Evolutionary conservation across 2,329 filamentous ascomycete species (phyloP), one percentile per base, ranked within the genome.

Genomic region (Hypomyces rosellus): DNA sequence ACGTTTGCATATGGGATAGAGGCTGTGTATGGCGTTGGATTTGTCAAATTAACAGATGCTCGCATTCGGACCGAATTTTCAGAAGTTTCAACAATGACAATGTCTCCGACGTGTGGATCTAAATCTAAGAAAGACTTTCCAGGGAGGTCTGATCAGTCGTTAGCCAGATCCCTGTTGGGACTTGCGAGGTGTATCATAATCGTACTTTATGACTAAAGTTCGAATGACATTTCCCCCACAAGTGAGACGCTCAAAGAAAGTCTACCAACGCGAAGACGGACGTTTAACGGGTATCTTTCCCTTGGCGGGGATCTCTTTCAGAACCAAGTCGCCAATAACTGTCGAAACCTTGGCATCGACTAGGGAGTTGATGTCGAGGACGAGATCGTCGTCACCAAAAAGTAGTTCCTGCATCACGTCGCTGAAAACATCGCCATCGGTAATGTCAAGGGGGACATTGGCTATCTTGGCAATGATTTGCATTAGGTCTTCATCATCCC

Each of bases 211-310:
- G 36, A 51, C 40, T 33, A 48, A 48, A 45, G 47, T 52, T 52
- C 55, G 54, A 55, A 58, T 55, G 45, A 54, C 57, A 45, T 57
- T 53, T 54, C 57, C 61, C 55, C 61, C 58, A 57, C 57, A 50
- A 59, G 57, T 55, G 60, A 51, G 50, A 54, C 48, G 20, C 20
- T 37, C 30, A 44, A 55, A 51, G 52, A 52, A 54, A 57, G 52
- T 60, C 59, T 65, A 68, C 62, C 64, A 65, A 73, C 78, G 74
- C 70, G 75, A 76, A 70, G 76, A 89, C 91, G 83, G 85, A 96
- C 90, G 88, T 81, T 95, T 95, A 74, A 97, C 82, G 70, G 88
- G 88, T 64, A 99, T 84, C 63, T 85, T 81, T 60, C 93, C 91
- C 74, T 90, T 78, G 67, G 82, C 89, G 44, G 92, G 92, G 61